Percentiles rank a stretch among this genome's conserved stretches.
Conservation (phyloP, 2,329 filamentous ascomycete genomes). For the Fusarium dimerum region DNA sequence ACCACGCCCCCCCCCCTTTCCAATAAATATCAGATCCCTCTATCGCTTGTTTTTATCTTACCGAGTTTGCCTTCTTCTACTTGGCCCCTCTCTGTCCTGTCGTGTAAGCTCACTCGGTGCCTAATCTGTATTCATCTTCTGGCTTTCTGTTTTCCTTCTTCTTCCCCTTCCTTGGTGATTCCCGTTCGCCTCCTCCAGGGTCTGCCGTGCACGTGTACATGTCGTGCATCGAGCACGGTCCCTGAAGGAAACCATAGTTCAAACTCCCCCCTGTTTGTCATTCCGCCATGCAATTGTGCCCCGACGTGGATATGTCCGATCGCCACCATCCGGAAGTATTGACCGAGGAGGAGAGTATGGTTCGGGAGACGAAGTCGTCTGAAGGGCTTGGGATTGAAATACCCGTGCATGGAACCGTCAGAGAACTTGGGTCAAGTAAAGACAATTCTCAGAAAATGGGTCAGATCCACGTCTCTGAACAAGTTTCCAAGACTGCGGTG, state of each 20-base stretch:
- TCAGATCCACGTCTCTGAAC: constrained; percentile 16
- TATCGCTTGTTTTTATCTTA: too few species aligned
- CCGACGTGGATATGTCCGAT: background rate
- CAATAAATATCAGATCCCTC: too few species aligned
- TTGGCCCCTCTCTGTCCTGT: too few species aligned
- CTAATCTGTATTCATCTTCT: too few species aligned
- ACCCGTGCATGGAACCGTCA: constrained; percentile 7
- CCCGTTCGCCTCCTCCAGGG: background rate
- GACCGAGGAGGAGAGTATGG: constrained; percentile 3
- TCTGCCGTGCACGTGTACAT: background rate
- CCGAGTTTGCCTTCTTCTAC: too few species aligned
- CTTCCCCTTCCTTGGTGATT: too few species aligned
- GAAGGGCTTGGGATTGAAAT: constrained; percentile 15
- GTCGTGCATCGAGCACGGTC: background rate
- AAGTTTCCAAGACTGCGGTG: constrained; percentile 29
- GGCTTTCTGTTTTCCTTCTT: too few species aligned
- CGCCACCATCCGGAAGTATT: constrained; percentile 1
- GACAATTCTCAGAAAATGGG: constrained; percentile 22
- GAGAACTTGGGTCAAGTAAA: constrained; percentile 17
- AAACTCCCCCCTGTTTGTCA: background rate
- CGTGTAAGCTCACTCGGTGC: too few species aligned
- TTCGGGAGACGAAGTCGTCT: background rate
- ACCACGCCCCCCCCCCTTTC: too few species aligned
- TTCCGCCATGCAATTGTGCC: background rate
- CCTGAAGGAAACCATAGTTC: background rate